Evolutionary conservation across 306 rosid genomes (phyloP).

Genomic region (Casuarina cunninghamiana): DNA sequence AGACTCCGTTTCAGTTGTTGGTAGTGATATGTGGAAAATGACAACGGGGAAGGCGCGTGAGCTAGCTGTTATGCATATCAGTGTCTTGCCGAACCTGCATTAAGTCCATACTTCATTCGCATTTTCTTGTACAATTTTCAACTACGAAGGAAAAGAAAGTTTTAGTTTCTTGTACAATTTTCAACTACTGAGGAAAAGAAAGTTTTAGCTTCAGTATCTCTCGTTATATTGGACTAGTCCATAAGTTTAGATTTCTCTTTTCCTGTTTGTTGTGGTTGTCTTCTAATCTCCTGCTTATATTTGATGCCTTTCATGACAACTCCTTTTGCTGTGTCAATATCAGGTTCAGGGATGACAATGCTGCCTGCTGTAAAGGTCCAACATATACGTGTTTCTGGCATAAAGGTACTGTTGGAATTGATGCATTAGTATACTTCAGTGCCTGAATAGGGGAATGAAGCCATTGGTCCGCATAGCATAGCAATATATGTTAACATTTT

Average conservation of each 20-base stretch:
- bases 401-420: slow-evolving; percentile 36
- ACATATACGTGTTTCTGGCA: slow-evolving; percentile 16
- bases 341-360: slow-evolving; percentile 42
- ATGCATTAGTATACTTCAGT: slow-evolving; percentile 32
- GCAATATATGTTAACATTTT: slow-evolving; percentile 19
- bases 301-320: slow-evolving; percentile 17
- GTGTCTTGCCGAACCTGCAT: neutral
- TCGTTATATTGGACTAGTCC: too few relatives aligned
- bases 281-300: slow-evolving; percentile 9
- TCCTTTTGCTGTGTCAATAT: slow-evolving; percentile 18
- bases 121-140: neutral
- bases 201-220: too few relatives aligned
- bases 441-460: slow-evolving; percentile 57
- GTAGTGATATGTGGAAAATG: neutral
- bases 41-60: neutral
- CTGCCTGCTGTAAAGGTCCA: slow-evolving; percentile 26
- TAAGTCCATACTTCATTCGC: neutral
- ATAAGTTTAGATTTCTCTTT: neutral
- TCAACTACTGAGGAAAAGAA: too few relatives aligned
- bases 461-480: slow-evolving; percentile 53
- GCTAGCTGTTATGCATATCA: neutral
- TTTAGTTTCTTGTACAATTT: too few relatives aligned
- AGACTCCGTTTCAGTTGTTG: neutral
- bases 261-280: neutral
- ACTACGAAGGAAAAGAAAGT: too few relatives aligned